Percentiles rank a stretch among this genome's conserved stretches.
Conservation (phyloP, 2,329 filamentous ascomycete species). For the Diplodia intermedia region DNA sequence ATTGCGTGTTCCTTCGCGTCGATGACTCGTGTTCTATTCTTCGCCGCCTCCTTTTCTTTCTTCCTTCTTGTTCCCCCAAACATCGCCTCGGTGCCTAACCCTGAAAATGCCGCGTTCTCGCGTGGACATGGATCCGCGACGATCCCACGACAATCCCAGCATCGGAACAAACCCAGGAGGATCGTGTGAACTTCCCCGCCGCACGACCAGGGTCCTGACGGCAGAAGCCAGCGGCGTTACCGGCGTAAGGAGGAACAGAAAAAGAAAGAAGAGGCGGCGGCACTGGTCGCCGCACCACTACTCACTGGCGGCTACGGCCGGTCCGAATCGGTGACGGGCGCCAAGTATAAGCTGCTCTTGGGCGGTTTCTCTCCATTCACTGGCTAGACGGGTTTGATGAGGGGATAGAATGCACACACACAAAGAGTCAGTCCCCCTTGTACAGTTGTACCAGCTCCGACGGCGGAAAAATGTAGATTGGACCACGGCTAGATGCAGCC, state of each 20-base stretch:
- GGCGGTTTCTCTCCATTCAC: not conserved
- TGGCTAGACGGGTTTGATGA: constrained; percentile 11
- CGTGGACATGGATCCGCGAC: not conserved
- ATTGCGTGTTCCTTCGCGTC: not conserved
- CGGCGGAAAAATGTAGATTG: not conserved
- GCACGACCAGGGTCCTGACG: not conserved
- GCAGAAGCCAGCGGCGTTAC: not conserved
- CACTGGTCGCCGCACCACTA: not conserved
- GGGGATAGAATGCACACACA: not conserved
- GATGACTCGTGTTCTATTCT: not conserved
- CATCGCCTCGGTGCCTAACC: not conserved
- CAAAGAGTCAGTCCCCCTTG: no score
- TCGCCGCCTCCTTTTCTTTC: not conserved
- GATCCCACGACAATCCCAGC: no score
- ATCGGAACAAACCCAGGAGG: no score
- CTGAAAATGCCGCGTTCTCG: not conserved
- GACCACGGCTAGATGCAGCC: not conserved
- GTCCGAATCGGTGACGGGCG: not conserved
- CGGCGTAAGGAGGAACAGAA: not conserved
- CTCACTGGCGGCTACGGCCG: not conserved
- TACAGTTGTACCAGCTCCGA: not conserved
- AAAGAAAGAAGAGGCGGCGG: not conserved
- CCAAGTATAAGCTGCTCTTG: not conserved
- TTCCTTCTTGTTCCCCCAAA: not conserved
- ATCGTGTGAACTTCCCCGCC: not conserved